A percentile compares a stretch with the other conserved stretches of the same genome.
Conservation (phyloP, 2,329 filamentous ascomycete genomes). For the Fusarium tjaetaba region DNA sequence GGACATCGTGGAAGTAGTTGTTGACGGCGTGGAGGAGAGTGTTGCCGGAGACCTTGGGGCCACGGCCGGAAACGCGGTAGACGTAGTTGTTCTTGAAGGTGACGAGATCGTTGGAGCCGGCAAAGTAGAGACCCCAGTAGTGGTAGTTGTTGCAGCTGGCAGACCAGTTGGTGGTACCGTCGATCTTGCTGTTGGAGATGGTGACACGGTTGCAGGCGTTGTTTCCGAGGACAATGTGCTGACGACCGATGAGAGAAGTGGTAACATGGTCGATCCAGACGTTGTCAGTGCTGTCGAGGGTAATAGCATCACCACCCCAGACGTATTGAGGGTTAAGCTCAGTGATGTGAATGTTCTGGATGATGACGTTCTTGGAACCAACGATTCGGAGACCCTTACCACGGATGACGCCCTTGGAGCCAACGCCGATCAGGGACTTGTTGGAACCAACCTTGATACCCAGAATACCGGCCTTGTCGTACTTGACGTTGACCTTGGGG, state of each 20-base stretch:
- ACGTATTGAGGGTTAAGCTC: slow-evolving; percentile 67
- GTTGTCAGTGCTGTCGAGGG: slow-evolving; percentile 57
- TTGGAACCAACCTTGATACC: slow-evolving; percentile 65
- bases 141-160: slow-evolving; percentile 67
- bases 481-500: slow-evolving; percentile 55
- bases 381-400: slow-evolving; percentile 65
- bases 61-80: slow-evolving; percentile 66
- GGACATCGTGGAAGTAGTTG: slow-evolving; percentile 68
- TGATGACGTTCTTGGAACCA: slow-evolving; percentile 64
- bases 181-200: slow-evolving; percentile 68
- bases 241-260: slow-evolving; percentile 67
- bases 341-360: slow-evolving; percentile 67
- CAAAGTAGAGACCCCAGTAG: slow-evolving; percentile 69
- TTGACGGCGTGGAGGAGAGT: slow-evolving; percentile 68
- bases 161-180: slow-evolving; percentile 64
- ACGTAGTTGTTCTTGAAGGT: slow-evolving; percentile 71
- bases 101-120: slow-evolving; percentile 63
- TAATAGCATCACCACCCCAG: slow-evolving; percentile 69
- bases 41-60: slow-evolving; percentile 66
- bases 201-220: slow-evolving; percentile 64
- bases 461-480: slow-evolving; percentile 61
- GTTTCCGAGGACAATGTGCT: slow-evolving; percentile 69
- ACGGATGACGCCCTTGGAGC: slow-evolving; percentile 63
- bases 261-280: slow-evolving; percentile 65
- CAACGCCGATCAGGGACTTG: slow-evolving; percentile 66